Evolutionary conservation across 257 asterid species (phyloP), one percentile per base, ranked within the genome.

Genomic region (Eucommia ulmoides): DNA sequence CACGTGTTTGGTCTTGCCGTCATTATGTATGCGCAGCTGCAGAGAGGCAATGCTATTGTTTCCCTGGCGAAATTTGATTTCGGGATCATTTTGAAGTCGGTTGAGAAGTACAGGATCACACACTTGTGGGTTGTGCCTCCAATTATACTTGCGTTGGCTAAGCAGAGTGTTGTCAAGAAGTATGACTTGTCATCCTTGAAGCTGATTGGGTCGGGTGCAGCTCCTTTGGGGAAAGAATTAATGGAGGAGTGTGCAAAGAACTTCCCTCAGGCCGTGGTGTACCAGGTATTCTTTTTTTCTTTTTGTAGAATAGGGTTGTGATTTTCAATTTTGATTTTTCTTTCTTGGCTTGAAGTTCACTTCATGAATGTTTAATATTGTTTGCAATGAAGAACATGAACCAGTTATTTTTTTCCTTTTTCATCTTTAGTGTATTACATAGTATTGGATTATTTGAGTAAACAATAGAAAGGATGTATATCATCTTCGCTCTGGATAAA

Each of bases 121-220:
- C 81, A 86, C 66, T 0, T 83, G 68, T 81, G 93, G 93, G 67
- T 86, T 65, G 99, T 91, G 45, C 99, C 99, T 1, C 99, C 99
- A 3, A 69, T 86, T 58, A 12, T 91, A 23, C 70, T 91, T 56
- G 96, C 82, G 0, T 54, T 91, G 80, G 83, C 96, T 18, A 86
- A 91, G 69, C 61, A 44, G 59, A 63, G 44, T 19, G 55, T 65
- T 38, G 86, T 80, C 1, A 75, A 73, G 57, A 85, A 79, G 64
- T 86, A 78, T 50, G 60, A 78, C 52, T 24, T 81, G 62, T 67
- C 77, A 14, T 76, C 93, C 8, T 61, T 89, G 80, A 80, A 50
- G 77, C 81, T 70, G 59, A 70, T 89, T 53, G 94, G 93, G 1
- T 82, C 92, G 0, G 98, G 94, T 33, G 98, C 98, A 23, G 98